Conservation (phyloP, 225 moss, liverwort and hornwort genomes). For the Ulota crispa region DNA sequence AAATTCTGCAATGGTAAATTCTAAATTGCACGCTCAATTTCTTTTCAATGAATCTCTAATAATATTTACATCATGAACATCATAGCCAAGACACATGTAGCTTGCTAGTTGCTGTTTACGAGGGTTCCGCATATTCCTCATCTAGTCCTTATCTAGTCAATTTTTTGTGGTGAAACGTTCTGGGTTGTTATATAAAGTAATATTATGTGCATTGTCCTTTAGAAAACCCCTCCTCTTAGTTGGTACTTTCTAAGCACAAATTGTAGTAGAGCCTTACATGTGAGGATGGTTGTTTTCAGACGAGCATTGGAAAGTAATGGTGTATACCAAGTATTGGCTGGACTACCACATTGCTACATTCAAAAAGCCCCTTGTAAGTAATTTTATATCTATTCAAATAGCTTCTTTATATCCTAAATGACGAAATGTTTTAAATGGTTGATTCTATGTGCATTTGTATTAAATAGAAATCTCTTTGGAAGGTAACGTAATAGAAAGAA, state of each 20-base stretch:
- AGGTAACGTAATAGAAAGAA: neutral
- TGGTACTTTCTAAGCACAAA: neutral
- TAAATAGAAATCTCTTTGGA: neutral
- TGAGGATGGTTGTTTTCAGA: conserved; percentile 41
- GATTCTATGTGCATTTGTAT: neutral
- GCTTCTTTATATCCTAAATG: neutral
- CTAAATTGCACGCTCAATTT: neutral
- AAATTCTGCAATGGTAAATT: neutral
- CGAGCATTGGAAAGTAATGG: conserved; percentile 76
- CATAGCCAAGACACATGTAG: no score
- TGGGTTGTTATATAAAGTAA: no score
- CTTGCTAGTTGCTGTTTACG: no score
- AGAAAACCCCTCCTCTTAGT: neutral
- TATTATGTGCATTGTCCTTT: no score
- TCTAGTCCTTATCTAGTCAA: no score
- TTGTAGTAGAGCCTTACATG: neutral
- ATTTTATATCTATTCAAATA: neutral
- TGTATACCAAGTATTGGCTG: conserved; percentile 92
- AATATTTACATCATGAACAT: neutral
- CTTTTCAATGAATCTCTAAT: neutral
- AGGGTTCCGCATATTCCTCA: no score
- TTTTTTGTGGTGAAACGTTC: no score
- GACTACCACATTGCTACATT: conserved; percentile 92
- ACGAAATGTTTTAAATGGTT: neutral
- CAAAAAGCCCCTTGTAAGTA: conserved; percentile 80